Percentiles rank a stretch among this genome's conserved stretches.
Conservation (phyloP, 1,284 basidiomycete genomes). For the Boletellus sp. region DNA sequence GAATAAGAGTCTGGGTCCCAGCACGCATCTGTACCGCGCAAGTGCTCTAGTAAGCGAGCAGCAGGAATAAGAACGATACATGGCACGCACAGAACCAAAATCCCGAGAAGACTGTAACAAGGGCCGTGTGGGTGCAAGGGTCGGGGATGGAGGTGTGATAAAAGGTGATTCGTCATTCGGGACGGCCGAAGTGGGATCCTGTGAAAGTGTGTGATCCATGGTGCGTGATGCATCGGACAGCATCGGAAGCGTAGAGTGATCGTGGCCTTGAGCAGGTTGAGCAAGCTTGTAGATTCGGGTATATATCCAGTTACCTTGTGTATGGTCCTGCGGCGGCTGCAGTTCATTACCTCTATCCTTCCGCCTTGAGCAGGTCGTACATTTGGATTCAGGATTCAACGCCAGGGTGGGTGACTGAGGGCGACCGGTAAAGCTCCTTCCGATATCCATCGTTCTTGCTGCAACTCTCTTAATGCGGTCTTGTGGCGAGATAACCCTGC, state of each 20-base stretch:
- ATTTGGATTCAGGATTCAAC: slow-evolving; percentile 42
- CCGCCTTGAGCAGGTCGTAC: slow-evolving; percentile 53
- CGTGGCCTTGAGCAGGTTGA: slow-evolving; percentile 24
- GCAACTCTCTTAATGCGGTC: slow-evolving; percentile 39
- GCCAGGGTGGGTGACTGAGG: slow-evolving; percentile 30
- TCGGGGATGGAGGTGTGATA: slow-evolving; percentile 68
- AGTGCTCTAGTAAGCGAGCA: slow-evolving; percentile 5
- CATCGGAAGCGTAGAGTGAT: slow-evolving; percentile 4
- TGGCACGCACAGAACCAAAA: slow-evolving; percentile 59
- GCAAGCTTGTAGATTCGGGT: slow-evolving; percentile 12
- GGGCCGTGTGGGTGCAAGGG: slow-evolving; percentile 41
- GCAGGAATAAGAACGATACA: neutral
- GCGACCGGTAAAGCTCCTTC: slow-evolving; percentile 47
- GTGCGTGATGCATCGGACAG: slow-evolving; percentile 14
- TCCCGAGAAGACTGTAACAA: slow-evolving; percentile 54
- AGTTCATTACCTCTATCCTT: slow-evolving; percentile 48
- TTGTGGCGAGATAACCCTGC: slow-evolving; percentile 46
- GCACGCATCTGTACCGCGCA: slow-evolving; percentile 59
- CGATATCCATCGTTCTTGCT: slow-evolving; percentile 55
- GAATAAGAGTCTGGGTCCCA: slow-evolving; percentile 81
- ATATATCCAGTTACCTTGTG: slow-evolving; percentile 20
- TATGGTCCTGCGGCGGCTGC: slow-evolving; percentile 30
- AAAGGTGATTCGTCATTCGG: slow-evolving; percentile 70
- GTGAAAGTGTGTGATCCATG: slow-evolving; percentile 11
- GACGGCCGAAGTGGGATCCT: slow-evolving; percentile 13